Base-by-base conservation (phyloP, 2,329 filamentous ascomycete species). In the Triangularia setosa region DNA sequence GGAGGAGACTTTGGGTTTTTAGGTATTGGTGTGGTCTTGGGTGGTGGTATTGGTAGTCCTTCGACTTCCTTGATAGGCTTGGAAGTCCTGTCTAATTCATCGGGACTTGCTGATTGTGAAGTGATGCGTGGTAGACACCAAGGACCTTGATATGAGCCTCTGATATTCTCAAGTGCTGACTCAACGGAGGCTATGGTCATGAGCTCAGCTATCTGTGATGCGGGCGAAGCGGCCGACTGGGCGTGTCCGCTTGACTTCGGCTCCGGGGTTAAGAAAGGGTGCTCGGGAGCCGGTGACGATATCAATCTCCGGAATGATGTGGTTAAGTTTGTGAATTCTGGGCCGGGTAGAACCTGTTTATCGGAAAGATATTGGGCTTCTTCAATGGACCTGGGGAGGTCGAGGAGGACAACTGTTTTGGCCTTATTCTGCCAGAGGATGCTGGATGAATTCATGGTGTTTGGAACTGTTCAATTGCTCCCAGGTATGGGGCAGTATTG, bases 361-460 rank as follows among this genome's bases (percentile, higher is more conserved):
- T 75, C 76, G 6, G 77, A 73, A 12, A 78, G 77, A 33, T 81
- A 80, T 75, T 93, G 90, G 18, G 85, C 86, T 65, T 85, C 80
- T 68, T 90, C 87, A 44, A 93, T 84, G 1, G 90, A 91, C 18
- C 80, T 79, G 24, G 90, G 90, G 55, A 92, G 84, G 71, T 93
- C 90, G 60, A 93, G 74, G 25, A 92, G 74, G 23, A 85, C 79
- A 61, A 88, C 75, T 55, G 82, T 79, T 58, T 76, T 72, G 56
- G 79, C 76, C 1, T 74, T 70, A 67, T 81, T 86, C 68, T 84
- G 79, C 75, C 83, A 89, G 48, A 90, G 73, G 23, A 89, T 80
- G 23, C 75, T 76, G 27, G 75, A 73, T 28, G 58, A 60, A 27
- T 56, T 57, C 66, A 70, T 65, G 12, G 57, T 21, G 21, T 3